phyloP scores from a whole-genome alignment of 2,329 filamentous ascomycete genomes.

The Fusarium coffeatum region DNA sequence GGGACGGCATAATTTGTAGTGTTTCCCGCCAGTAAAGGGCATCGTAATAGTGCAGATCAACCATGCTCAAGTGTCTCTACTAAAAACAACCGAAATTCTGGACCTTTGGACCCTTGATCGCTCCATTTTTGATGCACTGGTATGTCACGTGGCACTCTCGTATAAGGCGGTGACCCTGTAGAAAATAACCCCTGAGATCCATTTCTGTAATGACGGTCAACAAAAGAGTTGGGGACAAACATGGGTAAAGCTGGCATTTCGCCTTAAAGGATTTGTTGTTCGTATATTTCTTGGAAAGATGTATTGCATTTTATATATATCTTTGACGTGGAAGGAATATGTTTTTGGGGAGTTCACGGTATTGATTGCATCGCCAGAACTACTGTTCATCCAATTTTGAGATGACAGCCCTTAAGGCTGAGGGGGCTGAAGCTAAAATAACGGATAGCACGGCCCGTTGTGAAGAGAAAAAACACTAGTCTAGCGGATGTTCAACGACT shows the following conservation, averaged over 20 bases:
- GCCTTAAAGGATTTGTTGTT: background rate
- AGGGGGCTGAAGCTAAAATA: background rate
- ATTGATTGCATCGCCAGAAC: background rate
- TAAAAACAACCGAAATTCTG: background rate
- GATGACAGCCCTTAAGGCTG: background rate
- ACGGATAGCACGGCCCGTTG: background rate
- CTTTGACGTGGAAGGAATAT: background rate
- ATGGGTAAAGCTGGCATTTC: background rate
- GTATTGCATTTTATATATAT: background rate
- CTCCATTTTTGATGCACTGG: background rate
- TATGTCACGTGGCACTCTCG: background rate
- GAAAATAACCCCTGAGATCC: background rate
- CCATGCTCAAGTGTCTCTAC: background rate
- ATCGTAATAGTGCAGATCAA: background rate
- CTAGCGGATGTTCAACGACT: background rate
- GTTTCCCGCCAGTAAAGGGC: background rate
- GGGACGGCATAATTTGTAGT: background rate
- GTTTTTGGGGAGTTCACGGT: background rate
- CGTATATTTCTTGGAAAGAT: background rate
- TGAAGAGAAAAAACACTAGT: background rate
- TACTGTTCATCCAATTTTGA: background rate
- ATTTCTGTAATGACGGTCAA: background rate
- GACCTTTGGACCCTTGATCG: background rate
- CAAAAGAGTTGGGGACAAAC: background rate
- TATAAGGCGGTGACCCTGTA: background rate